A percentile compares a stretch with the other conserved stretches of the same genome.
Evolutionary conservation across 805 yeast species (phyloP).

Genomic region (Yamadazyma tumulicola): DNA sequence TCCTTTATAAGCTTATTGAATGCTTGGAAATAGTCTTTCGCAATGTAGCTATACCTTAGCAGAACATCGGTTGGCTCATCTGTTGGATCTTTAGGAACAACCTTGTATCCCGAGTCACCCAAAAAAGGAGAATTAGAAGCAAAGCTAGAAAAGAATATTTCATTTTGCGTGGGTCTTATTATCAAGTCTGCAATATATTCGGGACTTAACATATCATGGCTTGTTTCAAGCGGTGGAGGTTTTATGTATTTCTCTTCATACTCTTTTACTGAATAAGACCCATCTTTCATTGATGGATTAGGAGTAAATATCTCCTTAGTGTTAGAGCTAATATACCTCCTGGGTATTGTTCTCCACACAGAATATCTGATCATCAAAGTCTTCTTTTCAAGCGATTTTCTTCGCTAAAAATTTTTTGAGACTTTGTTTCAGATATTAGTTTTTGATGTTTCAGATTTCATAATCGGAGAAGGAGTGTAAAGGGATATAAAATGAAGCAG

Average conservation of each 20-base stretch:
- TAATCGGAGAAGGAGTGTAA: no score
- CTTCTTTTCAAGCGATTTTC: neutral
- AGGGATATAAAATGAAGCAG: no score
- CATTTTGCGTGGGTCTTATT: constrained; percentile 25
- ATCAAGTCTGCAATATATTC: constrained; percentile 31
- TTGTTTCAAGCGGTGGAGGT: neutral
- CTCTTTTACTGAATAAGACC: no score
- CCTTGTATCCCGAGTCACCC: constrained; percentile 23
- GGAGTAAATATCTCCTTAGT: neutral
- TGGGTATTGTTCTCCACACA: neutral
- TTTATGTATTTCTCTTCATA: no score
- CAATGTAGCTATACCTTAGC: constrained; percentile 25
- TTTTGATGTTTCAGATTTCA: constrained; percentile 3
- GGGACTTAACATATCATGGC: constrained; percentile 31
- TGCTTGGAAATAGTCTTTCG: constrained; percentile 26
- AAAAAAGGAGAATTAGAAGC: constrained; percentile 24
- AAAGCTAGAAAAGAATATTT: constrained; percentile 27
- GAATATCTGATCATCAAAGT: neutral
- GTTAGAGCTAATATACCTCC: neutral
- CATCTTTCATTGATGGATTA: neutral
- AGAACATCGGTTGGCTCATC: constrained; percentile 14
- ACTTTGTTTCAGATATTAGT: neutral
- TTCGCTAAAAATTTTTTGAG: neutral
- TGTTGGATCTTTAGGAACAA: constrained; percentile 17
- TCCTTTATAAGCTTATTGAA: constrained; percentile 19